phyloP scores from a whole-genome alignment of 2,329 filamentous ascomycete genomes.

The Claviceps digitariae region DNA sequence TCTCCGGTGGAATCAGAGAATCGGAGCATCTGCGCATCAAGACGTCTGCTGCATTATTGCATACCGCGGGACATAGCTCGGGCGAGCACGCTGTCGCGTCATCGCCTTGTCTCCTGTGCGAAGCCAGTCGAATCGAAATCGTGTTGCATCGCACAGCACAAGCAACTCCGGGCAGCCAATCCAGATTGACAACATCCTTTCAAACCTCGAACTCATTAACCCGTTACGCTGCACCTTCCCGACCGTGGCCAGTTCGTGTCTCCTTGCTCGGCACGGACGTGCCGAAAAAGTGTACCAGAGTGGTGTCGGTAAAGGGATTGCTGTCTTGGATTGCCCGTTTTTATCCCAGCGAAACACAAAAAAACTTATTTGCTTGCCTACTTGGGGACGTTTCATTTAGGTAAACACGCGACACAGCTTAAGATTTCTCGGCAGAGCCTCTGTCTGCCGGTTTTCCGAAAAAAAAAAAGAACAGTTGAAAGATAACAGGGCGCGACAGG shows the following conservation, averaged over 20 bases:
- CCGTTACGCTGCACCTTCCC: slow-evolving; percentile 5
- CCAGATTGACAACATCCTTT: neutral
- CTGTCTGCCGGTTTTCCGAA: neutral
- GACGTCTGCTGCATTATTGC: neutral
- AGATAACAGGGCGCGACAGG: neutral
- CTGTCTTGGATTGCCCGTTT: slow-evolving; percentile 5
- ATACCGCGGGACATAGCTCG: neutral
- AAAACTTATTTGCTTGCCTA: neutral
- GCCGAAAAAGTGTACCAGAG: slow-evolving; percentile 4
- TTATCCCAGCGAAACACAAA: neutral
- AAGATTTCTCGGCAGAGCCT: neutral
- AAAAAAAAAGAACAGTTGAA: neutral
- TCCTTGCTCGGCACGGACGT: slow-evolving; percentile 6
- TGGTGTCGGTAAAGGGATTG: slow-evolving; percentile 4
- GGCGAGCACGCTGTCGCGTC: neutral
- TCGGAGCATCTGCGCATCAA: neutral
- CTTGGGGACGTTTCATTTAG: neutral
- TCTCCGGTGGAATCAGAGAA: neutral
- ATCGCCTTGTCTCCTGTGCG: neutral
- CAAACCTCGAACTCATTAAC: neutral
- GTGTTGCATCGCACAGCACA: slow-evolving; percentile 1
- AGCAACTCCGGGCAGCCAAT: slow-evolving; percentile 1
- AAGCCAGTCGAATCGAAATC: neutral
- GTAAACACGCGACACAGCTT: neutral
- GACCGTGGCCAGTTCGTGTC: slow-evolving; percentile 3